A percentile compares a stretch with the other conserved stretches of the same genome.
These are phyloP conservation scores for Ceriops tagal DNA, from an alignment of 345 rosid genomes.

Conservation along the genomic window DNA sequence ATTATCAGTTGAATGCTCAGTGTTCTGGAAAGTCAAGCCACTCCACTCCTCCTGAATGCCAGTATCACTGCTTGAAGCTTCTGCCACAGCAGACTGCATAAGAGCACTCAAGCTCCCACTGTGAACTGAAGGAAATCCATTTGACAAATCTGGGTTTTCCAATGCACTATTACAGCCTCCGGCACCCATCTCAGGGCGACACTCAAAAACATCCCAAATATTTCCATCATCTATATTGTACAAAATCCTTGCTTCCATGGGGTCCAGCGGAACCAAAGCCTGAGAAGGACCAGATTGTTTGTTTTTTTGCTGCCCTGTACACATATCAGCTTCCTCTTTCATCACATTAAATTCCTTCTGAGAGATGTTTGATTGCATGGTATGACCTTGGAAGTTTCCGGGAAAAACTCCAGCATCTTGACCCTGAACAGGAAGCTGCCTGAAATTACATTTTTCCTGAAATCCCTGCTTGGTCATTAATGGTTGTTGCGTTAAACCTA, in stretches of 20 bases:
- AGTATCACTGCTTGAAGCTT: slow-evolving; percentile 60
- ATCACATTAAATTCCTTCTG: slow-evolving; percentile 33
- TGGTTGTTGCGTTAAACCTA: slow-evolving; percentile 31
- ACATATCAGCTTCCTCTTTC: slow-evolving; percentile 45
- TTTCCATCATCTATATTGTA: slow-evolving; percentile 65
- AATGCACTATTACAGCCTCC: slow-evolving; percentile 34
- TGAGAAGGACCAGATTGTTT: slow-evolving; percentile 36
- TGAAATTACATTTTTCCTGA: slow-evolving; percentile 36
- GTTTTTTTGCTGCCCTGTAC: slow-evolving; percentile 37
- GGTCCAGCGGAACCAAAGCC: slow-evolving; percentile 62
- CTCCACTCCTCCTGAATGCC: slow-evolving; percentile 60
- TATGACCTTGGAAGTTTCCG: slow-evolving; percentile 31
- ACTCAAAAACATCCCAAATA: slow-evolving; percentile 78
- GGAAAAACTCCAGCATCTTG: slow-evolving; percentile 28
- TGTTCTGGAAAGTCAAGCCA: slow-evolving; percentile 37
- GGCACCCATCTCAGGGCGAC: slow-evolving; percentile 37
- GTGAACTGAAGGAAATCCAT: slow-evolving; percentile 65
- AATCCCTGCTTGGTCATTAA: slow-evolving; percentile 37
- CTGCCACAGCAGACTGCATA: slow-evolving; percentile 98
- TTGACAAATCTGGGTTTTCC: slow-evolving; percentile 40
- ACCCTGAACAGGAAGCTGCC: slow-evolving; percentile 36
- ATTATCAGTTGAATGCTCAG: slow-evolving; percentile 31
- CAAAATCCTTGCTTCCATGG: slow-evolving; percentile 79
- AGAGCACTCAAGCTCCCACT: slow-evolving; percentile 99
- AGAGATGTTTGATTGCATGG: slow-evolving; percentile 27